Percentiles rank a stretch among this genome's conserved stretches.
Conservation (phyloP, 768 basidiomycete species). For the Kwoniella sp. region DNA sequence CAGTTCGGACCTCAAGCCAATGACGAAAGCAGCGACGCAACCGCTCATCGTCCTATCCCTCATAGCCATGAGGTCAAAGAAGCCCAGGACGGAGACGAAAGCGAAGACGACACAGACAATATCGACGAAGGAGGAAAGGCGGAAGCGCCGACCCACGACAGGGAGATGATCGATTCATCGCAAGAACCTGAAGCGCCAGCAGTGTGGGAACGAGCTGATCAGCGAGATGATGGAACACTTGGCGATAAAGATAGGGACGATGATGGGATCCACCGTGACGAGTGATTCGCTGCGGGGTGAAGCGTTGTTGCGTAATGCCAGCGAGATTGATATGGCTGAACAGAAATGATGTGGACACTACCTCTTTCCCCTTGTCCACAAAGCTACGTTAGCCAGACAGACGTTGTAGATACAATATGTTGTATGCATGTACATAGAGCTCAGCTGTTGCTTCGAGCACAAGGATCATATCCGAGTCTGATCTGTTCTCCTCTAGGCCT, state of each 20-base stretch:
- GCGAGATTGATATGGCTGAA: too few relatives aligned
- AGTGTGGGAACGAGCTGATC: not conserved
- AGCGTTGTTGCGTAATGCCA: not conserved
- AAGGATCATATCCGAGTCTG: too few relatives aligned
- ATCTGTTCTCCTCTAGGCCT: conserved; percentile 17
- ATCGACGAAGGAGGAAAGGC: not conserved
- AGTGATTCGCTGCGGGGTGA: not conserved
- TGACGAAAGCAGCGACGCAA: too few relatives aligned
- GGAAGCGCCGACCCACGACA: not conserved
- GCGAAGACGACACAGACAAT: not conserved
- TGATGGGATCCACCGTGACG: conserved; percentile 1
- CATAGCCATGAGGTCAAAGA: not conserved
- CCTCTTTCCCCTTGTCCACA: too few relatives aligned
- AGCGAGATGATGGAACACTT: not conserved
- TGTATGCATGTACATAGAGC: conserved; percentile 20
- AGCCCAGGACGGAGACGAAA: not conserved
- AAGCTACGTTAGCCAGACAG: too few relatives aligned
- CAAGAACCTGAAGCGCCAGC: not conserved
- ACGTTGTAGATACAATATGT: conserved; percentile 18
- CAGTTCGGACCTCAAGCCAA: not conserved
- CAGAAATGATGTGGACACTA: too few relatives aligned
- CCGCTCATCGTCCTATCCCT: not conserved
- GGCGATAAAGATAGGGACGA: not conserved
- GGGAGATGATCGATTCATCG: not conserved
- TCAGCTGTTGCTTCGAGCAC: too few relatives aligned